Conservation (phyloP, 2,329 filamentous ascomycete genomes). For the Diaporthe caulivora region DNA sequence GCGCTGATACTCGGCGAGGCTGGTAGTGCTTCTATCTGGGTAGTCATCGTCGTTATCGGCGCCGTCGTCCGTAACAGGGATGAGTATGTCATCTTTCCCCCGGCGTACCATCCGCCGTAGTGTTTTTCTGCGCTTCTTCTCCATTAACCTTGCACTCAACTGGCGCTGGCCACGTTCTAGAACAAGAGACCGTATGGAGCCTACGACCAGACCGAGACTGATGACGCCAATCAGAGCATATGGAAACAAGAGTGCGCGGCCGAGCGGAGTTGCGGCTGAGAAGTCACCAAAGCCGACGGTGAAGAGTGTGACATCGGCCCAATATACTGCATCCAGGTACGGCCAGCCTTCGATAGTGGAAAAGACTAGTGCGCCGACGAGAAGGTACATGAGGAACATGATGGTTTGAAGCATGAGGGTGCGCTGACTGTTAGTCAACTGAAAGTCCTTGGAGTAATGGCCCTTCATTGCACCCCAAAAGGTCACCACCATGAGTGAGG, state of each 20-base stretch:
- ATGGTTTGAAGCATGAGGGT: constrained; percentile 94
- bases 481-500: constrained; percentile 81
- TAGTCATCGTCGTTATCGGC: constrained; percentile 38
- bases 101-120: constrained; percentile 59
- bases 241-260: constrained; percentile 81
- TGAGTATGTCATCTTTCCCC: constrained; percentile 61
- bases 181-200: constrained; percentile 78
- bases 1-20: constrained; percentile 65
- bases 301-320: constrained; percentile 79
- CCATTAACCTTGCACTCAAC: constrained; percentile 69
- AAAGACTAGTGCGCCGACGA: constrained; percentile 82
- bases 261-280: constrained; percentile 62
- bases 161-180: constrained; percentile 68
- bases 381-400: constrained; percentile 83
- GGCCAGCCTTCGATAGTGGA: constrained; percentile 78
- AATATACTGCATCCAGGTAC: constrained; percentile 84
- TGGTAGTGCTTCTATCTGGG: constrained; percentile 39
- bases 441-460: constrained; percentile 84
- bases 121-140: constrained; percentile 66
- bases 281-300: constrained; percentile 75
- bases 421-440: constrained; percentile 82
- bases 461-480: constrained; percentile 78
- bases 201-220: constrained; percentile 85
- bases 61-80: constrained; percentile 56
- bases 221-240: constrained; percentile 88